Evolutionary conservation across 495 filamentous ascomycete species (phyloP), one percentile per base, ranked within the genome.

Genomic region (Penicillium coprophilum): DNA sequence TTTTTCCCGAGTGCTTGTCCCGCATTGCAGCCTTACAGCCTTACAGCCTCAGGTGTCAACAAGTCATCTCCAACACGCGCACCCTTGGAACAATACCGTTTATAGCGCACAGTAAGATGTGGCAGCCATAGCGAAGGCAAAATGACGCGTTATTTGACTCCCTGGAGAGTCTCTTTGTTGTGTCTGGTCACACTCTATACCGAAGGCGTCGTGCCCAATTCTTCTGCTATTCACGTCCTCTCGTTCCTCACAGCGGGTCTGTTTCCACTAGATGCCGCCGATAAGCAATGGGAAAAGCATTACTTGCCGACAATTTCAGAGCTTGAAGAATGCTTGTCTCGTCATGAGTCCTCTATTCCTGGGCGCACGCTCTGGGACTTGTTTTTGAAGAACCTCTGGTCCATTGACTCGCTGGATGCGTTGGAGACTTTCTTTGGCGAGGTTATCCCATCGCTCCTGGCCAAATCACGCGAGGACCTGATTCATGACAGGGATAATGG

Each of bases 291-390:
- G 60, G 56, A 69, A 38, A 68, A 76, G 69, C 60, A 74, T 39
- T 82, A 85, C 53, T 71, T 84, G 24, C 71, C 85, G 21, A 82
- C 81, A 9, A 82, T 91, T 51, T 71, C 80, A n/a, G 83, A 84
- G 61, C 85, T 92, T 21, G 86, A 91, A 66, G 71, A 79, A 50
- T 73, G 85, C 7, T 80, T 90, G 6, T 73, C 71, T n/a, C 64
- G 71, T 8, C 82, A 86, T 59, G 74, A 75, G 19, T 87, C 89
- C 13, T 84, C 80, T 8, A 78, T 91, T 3, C 90, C 91, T 4
- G 93, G 92, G 12, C 84, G 89, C 30, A 85, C 81, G 19, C 68
- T 96, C 12, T 94, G 92, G 87, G 93, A 97, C 71, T 67, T 89
- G 17, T 87, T 96, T 49, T 76, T 96, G 7, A 83, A 86, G 52